Evolutionary conservation across 2,329 filamentous ascomycete genomes (phyloP), one percentile per base, ranked within the genome.

Genomic region (Diplocarpon rosae): DNA sequence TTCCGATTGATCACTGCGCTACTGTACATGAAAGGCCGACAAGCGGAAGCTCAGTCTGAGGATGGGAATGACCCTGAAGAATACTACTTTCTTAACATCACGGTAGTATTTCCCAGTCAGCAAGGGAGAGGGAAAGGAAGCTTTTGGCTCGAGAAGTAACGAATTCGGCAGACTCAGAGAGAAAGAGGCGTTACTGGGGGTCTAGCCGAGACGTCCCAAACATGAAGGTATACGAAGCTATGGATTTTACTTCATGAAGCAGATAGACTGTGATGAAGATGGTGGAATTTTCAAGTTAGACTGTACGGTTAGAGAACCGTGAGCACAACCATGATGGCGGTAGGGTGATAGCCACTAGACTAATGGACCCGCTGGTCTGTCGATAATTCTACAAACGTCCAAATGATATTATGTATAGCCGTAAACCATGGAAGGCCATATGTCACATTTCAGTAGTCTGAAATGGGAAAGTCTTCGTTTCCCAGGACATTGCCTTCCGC

Each of bases 81-180:
- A 0, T 86, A 86, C 56, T 86, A 85, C 56, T 86, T 86, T 53
- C 80, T 83, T 83, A 52, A 86, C 56, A 83, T 86, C 49, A 76
- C 86, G 55, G 80, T 81, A 0, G 81, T 86, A 1, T 60, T 75
- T 13, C 78, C 80, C 0, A 71, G 76, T 39, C 71, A 70, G 28
- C 81, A 85, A 58, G 79, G 80, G 0, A 74, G 70, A 54, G 82
- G 82, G 0, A 72, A 86, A 2, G 81, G 0, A 75, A 74, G 48
- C 67, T 70, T 50, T 62, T 86, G 54, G 80, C 85, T 64, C 68
- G 76, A 52, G 67, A 70, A 35, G 78, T 86, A 6, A 76, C 79
- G 13, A 66, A 71, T 33, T 65, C 65, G 55, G 82, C 83, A 9
- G 83, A 87, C 60, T 62, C 62, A 5, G 78, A 85, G 58, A 73